Evolutionary conservation across 768 basidiomycete genomes (phyloP).

Genomic region (Clitopilus hobsonii): DNA sequence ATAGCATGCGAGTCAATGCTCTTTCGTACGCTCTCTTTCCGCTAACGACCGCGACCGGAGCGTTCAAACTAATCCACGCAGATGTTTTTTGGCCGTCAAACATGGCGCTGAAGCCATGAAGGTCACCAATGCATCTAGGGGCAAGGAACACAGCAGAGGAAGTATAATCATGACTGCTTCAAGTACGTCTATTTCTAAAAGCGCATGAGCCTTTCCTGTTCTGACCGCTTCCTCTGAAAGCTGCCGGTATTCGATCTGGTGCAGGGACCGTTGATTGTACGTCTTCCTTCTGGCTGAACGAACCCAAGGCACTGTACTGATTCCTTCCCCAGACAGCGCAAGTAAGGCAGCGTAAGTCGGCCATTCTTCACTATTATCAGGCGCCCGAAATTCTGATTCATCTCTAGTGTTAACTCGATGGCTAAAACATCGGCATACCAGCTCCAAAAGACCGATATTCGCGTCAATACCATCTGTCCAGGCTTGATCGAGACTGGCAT

Average conservation of each 20-base stretch:
- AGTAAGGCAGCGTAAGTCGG: constrained; percentile 86
- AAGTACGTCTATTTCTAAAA: constrained; percentile 37
- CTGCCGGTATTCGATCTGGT: constrained; percentile 79
- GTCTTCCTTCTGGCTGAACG: constrained; percentile 17
- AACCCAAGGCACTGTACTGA: background rate
- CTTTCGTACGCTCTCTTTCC: constrained; percentile 40
- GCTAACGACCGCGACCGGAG: background rate
- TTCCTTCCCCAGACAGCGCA: constrained; percentile 62
- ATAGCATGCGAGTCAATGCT: constrained; percentile 72
- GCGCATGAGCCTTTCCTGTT: too few relatives aligned
- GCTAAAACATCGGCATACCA: constrained; percentile 81
- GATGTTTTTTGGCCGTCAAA: constrained; percentile 88
- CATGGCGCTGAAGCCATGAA: constrained; percentile 82
- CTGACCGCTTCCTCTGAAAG: constrained; percentile 34
- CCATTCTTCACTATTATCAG: background rate
- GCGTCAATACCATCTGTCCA: constrained; percentile 88
- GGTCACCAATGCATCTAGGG: constrained; percentile 55
- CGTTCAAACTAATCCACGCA: constrained; percentile 24
- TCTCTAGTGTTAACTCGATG: constrained; percentile 75
- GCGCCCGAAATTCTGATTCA: background rate
- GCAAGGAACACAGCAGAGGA: constrained; percentile 67
- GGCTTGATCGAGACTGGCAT: constrained; percentile 93
- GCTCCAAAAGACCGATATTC: constrained; percentile 75
- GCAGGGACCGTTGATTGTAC: constrained; percentile 80
- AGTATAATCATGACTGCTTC: constrained; percentile 90